Evolutionary conservation across 345 rosid species (phyloP), one percentile per base, ranked within the genome.

Genomic region (Eucalyptus virginea): DNA sequence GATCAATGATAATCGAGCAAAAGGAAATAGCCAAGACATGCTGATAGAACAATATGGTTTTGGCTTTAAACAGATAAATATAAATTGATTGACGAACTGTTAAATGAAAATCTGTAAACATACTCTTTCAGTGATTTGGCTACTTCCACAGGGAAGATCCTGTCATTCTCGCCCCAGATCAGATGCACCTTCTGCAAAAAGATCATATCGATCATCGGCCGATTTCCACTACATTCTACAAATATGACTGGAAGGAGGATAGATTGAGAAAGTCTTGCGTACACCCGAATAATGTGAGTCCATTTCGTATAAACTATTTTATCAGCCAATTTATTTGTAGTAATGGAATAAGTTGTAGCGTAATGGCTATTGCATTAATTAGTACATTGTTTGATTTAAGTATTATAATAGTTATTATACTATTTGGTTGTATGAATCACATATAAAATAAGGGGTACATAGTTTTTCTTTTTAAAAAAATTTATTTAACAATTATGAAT

Each of bases 81-180:
- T 28, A 28, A 62, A 62, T 62, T 30, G 80, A 16, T 16, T 16
- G 21, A 16, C 80, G 34, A n/a, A n/a, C 77, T 67, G 5, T 67
- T n/a, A 15, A 67, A 17, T 67, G 40, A 16, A 67, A n/a, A 67
- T 32, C 21, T 67, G 16, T n/a, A 67, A 32, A 87, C 91, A 54
- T 91, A 93, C 93, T 51, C 54, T 51, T 51, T 16, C 19, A 51
- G 54, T 86, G 88, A 81, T 14, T 37, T 28, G 23, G 89, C 91
- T 15, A 87, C 87, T 85, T 89, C 89, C 87, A 62, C 40, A 14
- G 89, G 90, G 49, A 92, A 88, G 50, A 92, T 87, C 56, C 4
- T 54, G 89, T 92, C 94, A 18, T 89, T 86, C 77, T 89, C 40
- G 13, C 94, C 94, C 93, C 93, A 91, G 37, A 93, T 77, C 26